Conservation (phyloP, 257 asterid genomes). For the Nemophila menziesii region DNA sequence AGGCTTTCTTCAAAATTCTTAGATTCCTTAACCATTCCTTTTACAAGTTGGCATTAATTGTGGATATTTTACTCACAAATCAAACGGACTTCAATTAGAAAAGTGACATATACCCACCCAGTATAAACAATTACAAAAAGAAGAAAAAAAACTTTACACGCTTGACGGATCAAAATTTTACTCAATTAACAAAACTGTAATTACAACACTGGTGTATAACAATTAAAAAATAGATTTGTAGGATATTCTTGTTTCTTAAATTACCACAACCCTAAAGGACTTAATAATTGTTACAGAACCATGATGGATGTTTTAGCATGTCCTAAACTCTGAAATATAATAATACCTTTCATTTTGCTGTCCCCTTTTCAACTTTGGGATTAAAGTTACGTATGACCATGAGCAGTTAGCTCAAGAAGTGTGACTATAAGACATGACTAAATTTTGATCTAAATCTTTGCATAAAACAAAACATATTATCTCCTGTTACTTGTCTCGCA, state of each 20-base stretch:
- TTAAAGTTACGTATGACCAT: not conserved
- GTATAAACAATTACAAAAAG: too few species aligned
- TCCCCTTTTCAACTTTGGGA: not conserved
- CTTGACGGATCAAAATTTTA: too few species aligned
- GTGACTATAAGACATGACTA: not conserved
- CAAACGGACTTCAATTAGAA: too few species aligned
- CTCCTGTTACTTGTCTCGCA: conserved; percentile 36
- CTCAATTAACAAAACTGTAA: not conserved
- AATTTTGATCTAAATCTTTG: not conserved
- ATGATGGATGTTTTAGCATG: too few species aligned
- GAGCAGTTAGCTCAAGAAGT: not conserved
- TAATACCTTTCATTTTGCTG: not conserved
- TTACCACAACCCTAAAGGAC: not conserved
- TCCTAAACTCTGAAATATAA: not conserved
- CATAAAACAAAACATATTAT: not conserved
- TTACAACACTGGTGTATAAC: not conserved
- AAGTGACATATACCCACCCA: too few species aligned
- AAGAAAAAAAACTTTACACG: too few species aligned
- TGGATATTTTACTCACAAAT: too few species aligned
- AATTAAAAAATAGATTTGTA: not conserved
- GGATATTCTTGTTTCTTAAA: not conserved
- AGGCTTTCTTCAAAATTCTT: too few species aligned
- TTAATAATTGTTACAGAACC: not conserved
- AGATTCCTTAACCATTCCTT: too few species aligned
- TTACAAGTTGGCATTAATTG: too few species aligned